Conservation (phyloP, 2,329 filamentous ascomycete species). For the Sporothrix inflata region DNA sequence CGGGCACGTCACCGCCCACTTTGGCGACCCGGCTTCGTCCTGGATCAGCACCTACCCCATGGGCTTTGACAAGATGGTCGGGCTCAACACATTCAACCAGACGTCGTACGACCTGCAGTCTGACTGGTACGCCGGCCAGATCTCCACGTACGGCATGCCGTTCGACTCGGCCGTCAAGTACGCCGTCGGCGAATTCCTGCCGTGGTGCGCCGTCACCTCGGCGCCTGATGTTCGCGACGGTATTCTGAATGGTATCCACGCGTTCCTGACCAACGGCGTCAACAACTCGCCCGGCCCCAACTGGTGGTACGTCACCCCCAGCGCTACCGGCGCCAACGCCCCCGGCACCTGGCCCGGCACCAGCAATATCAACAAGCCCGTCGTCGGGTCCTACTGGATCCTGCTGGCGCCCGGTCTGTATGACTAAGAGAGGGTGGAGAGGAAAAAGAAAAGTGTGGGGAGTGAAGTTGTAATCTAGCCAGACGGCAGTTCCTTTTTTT, state of each 20-base stretch:
- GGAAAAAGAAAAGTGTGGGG: background rate
- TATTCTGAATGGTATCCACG: constrained; percentile 20
- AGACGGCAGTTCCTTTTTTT: background rate
- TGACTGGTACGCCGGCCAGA: constrained; percentile 37
- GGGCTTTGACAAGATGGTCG: constrained; percentile 40
- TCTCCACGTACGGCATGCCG: constrained; percentile 24
- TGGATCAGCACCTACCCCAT: constrained; percentile 30
- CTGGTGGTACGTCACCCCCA: constrained; percentile 23
- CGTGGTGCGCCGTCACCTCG: constrained; percentile 25
- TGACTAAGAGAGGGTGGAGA: background rate
- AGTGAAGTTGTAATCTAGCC: background rate
- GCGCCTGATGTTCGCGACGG: constrained; percentile 15
- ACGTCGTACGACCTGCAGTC: constrained; percentile 39
- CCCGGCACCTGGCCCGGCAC: constrained; percentile 13
- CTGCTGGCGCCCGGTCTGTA: constrained; percentile 24
- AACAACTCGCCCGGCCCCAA: constrained; percentile 20
- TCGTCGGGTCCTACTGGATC: constrained; percentile 36
- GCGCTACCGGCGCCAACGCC: background rate
- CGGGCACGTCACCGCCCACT: constrained; percentile 24
- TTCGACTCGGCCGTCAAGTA: constrained; percentile 28
- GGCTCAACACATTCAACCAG: constrained; percentile 37
- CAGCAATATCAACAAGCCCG: constrained; percentile 25
- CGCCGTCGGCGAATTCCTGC: constrained; percentile 19
- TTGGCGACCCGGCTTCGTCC: constrained; percentile 17
- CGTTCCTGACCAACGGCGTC: constrained; percentile 1